Percentiles rank a stretch among this genome's conserved stretches.
phyloP scores from a whole-genome alignment of 805 yeast species.

The Yarrowia bubula region DNA sequence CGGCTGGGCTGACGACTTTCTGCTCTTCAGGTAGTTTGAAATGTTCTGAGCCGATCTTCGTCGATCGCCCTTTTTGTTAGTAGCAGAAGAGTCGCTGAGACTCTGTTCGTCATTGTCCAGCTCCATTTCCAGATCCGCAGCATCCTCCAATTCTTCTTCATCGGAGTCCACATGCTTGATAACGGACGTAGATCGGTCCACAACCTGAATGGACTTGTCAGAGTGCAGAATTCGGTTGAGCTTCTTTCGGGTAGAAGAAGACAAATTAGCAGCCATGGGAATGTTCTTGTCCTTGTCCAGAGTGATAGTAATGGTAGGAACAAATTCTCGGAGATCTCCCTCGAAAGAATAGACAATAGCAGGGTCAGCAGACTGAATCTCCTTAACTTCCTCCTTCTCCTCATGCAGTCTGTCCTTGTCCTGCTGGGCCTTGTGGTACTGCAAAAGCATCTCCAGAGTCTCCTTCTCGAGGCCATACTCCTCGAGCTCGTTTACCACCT shows the following conservation, averaged over 20 bases:
- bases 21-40: neutral
- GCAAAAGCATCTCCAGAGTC: slow-evolving; percentile 36
- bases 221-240: slow-evolving; percentile 24
- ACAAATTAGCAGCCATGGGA: slow-evolving; percentile 30
- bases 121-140: slow-evolving; percentile 7
- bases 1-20: neutral
- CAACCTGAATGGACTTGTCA: slow-evolving; percentile 17
- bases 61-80: neutral
- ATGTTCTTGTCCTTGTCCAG: slow-evolving; percentile 31
- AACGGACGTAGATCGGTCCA: slow-evolving; percentile 4
- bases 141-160: slow-evolving; percentile 13
- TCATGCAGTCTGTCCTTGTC: slow-evolving; percentile 16
- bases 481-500: slow-evolving; percentile 62
- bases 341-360: slow-evolving; percentile 32
- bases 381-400: slow-evolving; percentile 1
- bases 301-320: slow-evolving; percentile 34
- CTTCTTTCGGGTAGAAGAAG: slow-evolving; percentile 30
- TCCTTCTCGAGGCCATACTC: slow-evolving; percentile 56
- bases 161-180: slow-evolving; percentile 19
- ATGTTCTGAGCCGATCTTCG: slow-evolving; percentile 18
- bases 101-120: slow-evolving; percentile 10
- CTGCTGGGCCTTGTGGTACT: slow-evolving; percentile 30
- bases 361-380: slow-evolving; percentile 4
- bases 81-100: slow-evolving; percentile 8
- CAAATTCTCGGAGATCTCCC: slow-evolving; percentile 32